Evolutionary conservation across 225 moss, liverwort and hornwort species (phyloP).

Genomic region (Takakia lepidozioides): DNA sequence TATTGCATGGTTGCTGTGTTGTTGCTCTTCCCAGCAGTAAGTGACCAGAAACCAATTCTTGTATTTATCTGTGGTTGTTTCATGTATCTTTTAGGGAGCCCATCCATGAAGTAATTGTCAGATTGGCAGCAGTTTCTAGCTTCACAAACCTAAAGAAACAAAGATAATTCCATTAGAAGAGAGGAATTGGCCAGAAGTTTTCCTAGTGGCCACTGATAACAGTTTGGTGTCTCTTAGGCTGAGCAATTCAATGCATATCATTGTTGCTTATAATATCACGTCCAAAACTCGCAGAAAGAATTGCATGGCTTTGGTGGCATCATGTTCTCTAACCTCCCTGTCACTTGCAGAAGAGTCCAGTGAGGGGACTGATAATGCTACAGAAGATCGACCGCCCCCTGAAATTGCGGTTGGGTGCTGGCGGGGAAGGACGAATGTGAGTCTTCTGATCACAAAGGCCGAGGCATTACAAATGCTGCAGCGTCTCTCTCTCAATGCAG

Average conservation of each 20-base stretch:
- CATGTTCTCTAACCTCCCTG: no score
- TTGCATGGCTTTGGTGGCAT: no score
- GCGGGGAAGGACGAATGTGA: constrained; percentile 72
- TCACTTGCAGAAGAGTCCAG: constrained; percentile 23
- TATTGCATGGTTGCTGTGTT: constrained; percentile 79
- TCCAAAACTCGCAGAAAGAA: no score
- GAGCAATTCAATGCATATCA: no score
- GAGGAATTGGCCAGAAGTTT: no score
- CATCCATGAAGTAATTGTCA: no score
- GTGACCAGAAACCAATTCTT: constrained; percentile 1
- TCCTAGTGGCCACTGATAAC: no score
- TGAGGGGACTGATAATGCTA: constrained; percentile 47
- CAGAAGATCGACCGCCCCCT: constrained; percentile 16
- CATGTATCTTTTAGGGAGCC: neutral
- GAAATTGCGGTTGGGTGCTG: constrained; percentile 72
- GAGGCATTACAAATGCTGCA: constrained; percentile 77
- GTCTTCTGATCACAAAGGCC: constrained; percentile 68
- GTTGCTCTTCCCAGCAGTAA: constrained; percentile 54
- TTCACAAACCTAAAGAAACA: no score
- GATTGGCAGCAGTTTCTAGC: no score
- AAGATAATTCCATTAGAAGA: no score
- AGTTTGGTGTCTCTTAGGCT: no score
- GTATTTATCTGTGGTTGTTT: constrained; percentile 1
- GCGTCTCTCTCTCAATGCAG: constrained; percentile 46
- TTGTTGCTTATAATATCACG: no score